A percentile compares a stretch with the other conserved stretches of the same genome.
Conservation (phyloP, 495 filamentous ascomycete genomes). For the Talaromyces proteolyticus region DNA sequence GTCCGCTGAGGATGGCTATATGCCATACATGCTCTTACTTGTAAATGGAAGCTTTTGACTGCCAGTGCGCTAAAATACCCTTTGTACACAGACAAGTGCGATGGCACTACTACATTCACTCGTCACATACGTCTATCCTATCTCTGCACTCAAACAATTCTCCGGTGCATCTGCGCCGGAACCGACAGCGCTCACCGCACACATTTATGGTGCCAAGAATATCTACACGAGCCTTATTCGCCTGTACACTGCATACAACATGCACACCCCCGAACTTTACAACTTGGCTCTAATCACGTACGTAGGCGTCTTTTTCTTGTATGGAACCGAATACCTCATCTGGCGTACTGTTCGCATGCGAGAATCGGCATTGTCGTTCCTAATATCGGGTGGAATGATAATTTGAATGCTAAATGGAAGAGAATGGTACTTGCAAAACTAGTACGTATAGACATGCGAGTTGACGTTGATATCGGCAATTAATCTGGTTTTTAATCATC, state of each 20-base stretch:
- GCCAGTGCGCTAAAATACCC: neutral
- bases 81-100: slow-evolving; percentile 6
- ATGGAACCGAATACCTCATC: slow-evolving; percentile 15
- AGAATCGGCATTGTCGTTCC: slow-evolving; percentile 15
- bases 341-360: slow-evolving; percentile 15
- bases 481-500: neutral
- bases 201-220: slow-evolving; percentile 26
- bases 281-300: slow-evolving; percentile 21
- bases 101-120: slow-evolving; percentile 17
- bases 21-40: slow-evolving; percentile 22
- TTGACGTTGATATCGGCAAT: too few species aligned
- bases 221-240: slow-evolving; percentile 23
- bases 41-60: too few species aligned
- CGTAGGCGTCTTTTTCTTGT: slow-evolving; percentile 20
- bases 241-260: slow-evolving; percentile 24
- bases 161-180: slow-evolving; percentile 19
- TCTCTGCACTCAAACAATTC: slow-evolving; percentile 14
- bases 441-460: too few species aligned
- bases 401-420: slow-evolving; percentile 23
- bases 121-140: slow-evolving; percentile 15
- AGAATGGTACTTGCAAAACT: slow-evolving; percentile 16
- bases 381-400: slow-evolving; percentile 11
- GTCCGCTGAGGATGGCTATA: slow-evolving; percentile 14
- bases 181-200: slow-evolving; percentile 18
- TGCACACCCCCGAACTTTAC: slow-evolving; percentile 21